A percentile compares a stretch with the other conserved stretches of the same genome.
Conservation (phyloP, 2,329 filamentous ascomycete genomes). For the Exophiala viscosa region DNA sequence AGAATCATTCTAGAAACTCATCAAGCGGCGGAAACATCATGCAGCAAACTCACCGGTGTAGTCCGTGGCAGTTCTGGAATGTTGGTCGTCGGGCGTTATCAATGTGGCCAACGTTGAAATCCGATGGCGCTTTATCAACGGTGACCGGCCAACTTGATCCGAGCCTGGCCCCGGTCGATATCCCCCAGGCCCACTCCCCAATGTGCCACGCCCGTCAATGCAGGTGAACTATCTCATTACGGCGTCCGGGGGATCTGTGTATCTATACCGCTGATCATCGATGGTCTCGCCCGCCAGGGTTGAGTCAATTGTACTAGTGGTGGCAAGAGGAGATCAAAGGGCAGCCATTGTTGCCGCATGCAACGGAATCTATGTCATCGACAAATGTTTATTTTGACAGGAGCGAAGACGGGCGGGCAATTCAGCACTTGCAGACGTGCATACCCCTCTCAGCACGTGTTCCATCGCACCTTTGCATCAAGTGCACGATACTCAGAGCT, state of each 20-base stretch:
- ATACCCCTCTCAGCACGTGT: neutral
- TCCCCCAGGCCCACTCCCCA: slow-evolving; percentile 1
- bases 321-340: too few species aligned
- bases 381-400: neutral
- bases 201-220: too few species aligned
- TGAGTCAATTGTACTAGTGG: too few species aligned
- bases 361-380: too few species aligned
- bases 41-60: neutral
- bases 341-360: too few species aligned
- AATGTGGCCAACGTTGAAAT: slow-evolving; percentile 2
- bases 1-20: slow-evolving; percentile 1
- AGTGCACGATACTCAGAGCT: slow-evolving; percentile 54
- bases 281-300: too few species aligned
- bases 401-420: neutral
- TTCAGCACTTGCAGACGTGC: neutral
- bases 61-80: neutral
- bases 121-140: slow-evolving; percentile 7
- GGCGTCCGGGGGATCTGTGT: too few species aligned
- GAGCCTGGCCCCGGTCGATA: slow-evolving; percentile 1
- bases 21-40: neutral
- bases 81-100: slow-evolving; percentile 10
- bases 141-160: slow-evolving; percentile 2
- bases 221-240: too few species aligned
- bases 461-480: slow-evolving; percentile 43
- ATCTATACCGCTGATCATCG: too few species aligned